Conservation (phyloP, 2,329 filamentous ascomycete species). For the Microsporum canis region DNA sequence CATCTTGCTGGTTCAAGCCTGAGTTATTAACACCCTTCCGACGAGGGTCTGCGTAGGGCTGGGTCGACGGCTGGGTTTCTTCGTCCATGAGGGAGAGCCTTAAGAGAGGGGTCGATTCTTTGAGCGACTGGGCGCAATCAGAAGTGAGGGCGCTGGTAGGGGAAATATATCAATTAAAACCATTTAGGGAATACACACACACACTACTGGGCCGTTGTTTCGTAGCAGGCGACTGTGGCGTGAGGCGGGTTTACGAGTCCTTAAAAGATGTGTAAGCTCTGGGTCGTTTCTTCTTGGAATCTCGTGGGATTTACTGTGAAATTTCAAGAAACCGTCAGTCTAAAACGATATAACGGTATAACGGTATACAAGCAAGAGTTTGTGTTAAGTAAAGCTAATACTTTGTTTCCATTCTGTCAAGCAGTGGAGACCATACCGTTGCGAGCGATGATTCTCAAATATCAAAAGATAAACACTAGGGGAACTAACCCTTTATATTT, state of each 20-base stretch:
- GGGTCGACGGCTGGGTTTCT: slow-evolving; percentile 57
- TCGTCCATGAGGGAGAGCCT: slow-evolving; percentile 11
- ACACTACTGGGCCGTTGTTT: not conserved
- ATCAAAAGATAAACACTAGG: not conserved
- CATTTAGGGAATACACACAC: not conserved
- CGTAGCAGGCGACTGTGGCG: not conserved
- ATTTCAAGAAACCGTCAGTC: not conserved
- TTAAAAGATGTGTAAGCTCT: not conserved
- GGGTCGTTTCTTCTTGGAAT: slow-evolving; percentile 6
- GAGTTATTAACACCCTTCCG: slow-evolving; percentile 70
- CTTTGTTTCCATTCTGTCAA: not conserved
- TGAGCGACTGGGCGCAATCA: not conserved
- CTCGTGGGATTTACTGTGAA: not conserved
- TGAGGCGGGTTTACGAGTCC: not conserved
- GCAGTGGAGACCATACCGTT: not conserved
- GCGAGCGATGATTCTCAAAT: not conserved
- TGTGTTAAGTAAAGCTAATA: not conserved
- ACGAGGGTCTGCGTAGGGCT: slow-evolving; percentile 69
- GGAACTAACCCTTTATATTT: not conserved
- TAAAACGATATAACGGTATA: not conserved
- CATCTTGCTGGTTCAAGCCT: slow-evolving; percentile 68
- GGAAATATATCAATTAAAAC: not conserved
- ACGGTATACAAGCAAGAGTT: not conserved
- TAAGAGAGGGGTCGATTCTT: not conserved
- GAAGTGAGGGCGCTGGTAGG: not conserved